These are phyloP conservation scores for Phytopythium cucurbitacearum DNA, from an alignment of 352 stramenopile genomes.

Conservation along the genomic window DNA sequence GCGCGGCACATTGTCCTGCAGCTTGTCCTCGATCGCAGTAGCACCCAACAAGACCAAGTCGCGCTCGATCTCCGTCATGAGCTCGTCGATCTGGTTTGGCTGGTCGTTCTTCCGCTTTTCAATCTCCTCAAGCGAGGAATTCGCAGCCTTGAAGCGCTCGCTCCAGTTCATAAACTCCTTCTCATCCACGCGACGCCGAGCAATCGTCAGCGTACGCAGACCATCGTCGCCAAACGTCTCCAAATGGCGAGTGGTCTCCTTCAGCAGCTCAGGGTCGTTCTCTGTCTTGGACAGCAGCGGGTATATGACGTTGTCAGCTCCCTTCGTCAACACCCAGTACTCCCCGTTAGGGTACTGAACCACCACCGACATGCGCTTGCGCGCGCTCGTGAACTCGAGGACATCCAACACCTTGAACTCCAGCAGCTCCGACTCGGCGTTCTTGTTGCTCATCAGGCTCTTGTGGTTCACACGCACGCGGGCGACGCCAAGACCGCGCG, in stretches of 20 bases:
- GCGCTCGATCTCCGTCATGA: constrained; percentile 78
- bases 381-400: constrained; percentile 94
- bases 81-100: constrained; percentile 61
- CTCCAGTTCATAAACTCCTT: constrained; percentile 68
- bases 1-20: constrained; percentile 87
- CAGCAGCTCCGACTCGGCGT: constrained; percentile 31
- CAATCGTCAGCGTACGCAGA: constrained; percentile 83
- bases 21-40: constrained; percentile 93
- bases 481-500: constrained; percentile 52
- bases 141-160: constrained; percentile 54
- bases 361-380: constrained; percentile 80
- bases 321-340: constrained; percentile 81
- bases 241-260: constrained; percentile 61
- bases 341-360: constrained; percentile 67
- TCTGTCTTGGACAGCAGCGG: constrained; percentile 57
- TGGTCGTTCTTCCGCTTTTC: constrained; percentile 72
- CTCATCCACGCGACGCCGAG: constrained; percentile 39
- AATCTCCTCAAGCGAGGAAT: constrained; percentile 68
- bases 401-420: constrained; percentile 90
- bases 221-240: constrained; percentile 80
- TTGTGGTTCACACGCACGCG: constrained; percentile 54
- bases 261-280: constrained; percentile 52
- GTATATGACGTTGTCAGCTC: constrained; percentile 93
- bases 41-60: constrained; percentile 82
- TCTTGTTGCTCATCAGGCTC: constrained; percentile 31